These are phyloP conservation scores for Populus davidiana DNA, from an alignment of 345 rosid genomes.

Conservation along the genomic window DNA sequence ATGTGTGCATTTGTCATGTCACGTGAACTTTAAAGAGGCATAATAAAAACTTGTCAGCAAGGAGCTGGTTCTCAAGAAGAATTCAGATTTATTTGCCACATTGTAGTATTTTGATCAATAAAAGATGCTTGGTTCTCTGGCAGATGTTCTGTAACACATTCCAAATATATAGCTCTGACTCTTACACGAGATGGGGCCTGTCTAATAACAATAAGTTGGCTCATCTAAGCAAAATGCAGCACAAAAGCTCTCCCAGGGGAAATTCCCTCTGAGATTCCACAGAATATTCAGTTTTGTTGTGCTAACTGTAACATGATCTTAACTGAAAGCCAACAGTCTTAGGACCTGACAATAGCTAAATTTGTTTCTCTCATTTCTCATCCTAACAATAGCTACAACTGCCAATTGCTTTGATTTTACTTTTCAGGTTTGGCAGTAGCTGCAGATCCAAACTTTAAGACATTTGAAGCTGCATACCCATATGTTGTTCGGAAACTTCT, in stretches of 20 bases:
- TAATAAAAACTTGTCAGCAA: neutral
- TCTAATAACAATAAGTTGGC: neutral
- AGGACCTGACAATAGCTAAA: neutral
- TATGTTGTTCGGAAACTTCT: constrained; percentile 80
- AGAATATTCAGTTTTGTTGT: neutral
- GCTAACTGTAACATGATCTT: neutral
- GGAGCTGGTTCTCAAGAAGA: neutral
- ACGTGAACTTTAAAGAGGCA: neutral
- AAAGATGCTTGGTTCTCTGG: neutral
- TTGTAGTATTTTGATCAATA: neutral
- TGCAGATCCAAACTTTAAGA: constrained; percentile 77
- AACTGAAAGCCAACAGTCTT: neutral
- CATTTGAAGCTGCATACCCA: constrained; percentile 94
- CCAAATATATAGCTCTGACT: neutral
- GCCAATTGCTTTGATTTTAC: constrained; percentile 8
- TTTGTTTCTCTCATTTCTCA: neutral
- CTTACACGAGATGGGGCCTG: neutral
- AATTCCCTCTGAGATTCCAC: neutral
- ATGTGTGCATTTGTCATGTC: neutral
- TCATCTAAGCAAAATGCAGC: too few species aligned
- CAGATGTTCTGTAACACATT: neutral
- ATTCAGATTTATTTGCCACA: constrained; percentile 1
- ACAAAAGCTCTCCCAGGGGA: neutral
- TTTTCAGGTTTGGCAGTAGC: constrained; percentile 78
- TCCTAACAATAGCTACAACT: neutral